Percentiles rank a stretch among this genome's conserved stretches.
Conservation (phyloP, 257 asterid species). For the Fraxinus quadrangulata region DNA sequence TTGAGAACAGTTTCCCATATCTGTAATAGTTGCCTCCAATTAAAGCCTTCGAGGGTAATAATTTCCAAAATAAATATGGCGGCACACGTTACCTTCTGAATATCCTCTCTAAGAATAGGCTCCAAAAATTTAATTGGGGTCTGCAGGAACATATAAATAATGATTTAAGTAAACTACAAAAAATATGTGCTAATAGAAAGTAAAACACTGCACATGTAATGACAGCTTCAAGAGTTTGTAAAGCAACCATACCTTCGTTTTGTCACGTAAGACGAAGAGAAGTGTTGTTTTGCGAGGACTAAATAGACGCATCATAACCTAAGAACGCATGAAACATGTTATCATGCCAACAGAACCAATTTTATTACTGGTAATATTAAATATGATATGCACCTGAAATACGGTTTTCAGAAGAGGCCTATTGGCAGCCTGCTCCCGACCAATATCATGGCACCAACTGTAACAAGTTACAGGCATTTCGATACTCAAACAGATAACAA, state of each 20-base stretch:
- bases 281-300: constrained; percentile 55
- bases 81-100: constrained; percentile 32
- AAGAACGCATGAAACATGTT: constrained; percentile 18
- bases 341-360: constrained; percentile 5
- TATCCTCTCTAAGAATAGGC: constrained; percentile 36
- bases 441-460: constrained; percentile 49
- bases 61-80: not conserved
- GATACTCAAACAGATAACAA: not conserved
- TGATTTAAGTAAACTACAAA: constrained; percentile 20
- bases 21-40: constrained; percentile 24
- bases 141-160: constrained; percentile 24
- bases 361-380: not conserved
- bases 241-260: constrained; percentile 47
- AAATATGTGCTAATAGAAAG: constrained; percentile 11
- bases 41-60: not conserved
- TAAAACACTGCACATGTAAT: constrained; percentile 1
- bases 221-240: constrained; percentile 7
- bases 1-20: constrained; percentile 37
- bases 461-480: not conserved
- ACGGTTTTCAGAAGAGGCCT: constrained; percentile 39
- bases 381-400: constrained; percentile 33
- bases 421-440: constrained; percentile 40
- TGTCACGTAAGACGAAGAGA: constrained; percentile 59
- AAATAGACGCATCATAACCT: constrained; percentile 63
- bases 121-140: constrained; percentile 46